Percentiles rank a stretch among this genome's conserved stretches.
phyloP scores from a whole-genome alignment of 371 early-diverging fungal genomes.

The Polyrhizophydium stewartii region DNA sequence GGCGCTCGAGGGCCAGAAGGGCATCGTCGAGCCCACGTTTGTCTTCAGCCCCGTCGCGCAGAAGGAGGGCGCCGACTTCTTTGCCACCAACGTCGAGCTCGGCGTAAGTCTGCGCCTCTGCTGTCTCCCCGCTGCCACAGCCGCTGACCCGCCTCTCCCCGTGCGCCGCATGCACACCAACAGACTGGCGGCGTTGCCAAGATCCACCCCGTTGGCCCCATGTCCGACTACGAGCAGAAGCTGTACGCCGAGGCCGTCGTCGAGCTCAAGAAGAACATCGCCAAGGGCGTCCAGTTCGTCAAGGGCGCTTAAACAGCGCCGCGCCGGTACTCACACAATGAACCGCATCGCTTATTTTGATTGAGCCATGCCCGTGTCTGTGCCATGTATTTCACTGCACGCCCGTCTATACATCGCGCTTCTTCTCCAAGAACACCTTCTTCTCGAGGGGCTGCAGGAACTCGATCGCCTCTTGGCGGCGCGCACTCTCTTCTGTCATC shows the following conservation, averaged over 20 bases:
- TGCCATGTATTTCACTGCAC: not conserved
- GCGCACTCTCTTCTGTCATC: not conserved
- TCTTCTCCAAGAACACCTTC: conserved; percentile 25
- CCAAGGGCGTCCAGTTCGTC: conserved; percentile 43
- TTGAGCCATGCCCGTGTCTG: no score
- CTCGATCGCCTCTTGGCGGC: conserved; percentile 27
- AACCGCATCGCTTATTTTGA: no score
- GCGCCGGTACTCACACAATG: no score
- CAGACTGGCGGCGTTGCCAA: conserved; percentile 83
- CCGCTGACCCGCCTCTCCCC: no score
- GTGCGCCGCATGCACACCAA: not conserved
- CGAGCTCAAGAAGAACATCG: conserved; percentile 91
- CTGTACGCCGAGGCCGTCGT: conserved; percentile 80
- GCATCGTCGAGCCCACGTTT: conserved; percentile 90
- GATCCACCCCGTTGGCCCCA: conserved; percentile 82
- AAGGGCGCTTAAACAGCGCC: no score
- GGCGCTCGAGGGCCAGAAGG: conserved; percentile 75
- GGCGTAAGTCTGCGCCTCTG: conserved; percentile 54
- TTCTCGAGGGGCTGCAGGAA: conserved; percentile 36
- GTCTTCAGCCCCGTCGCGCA: conserved; percentile 74
- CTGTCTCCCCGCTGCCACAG: no score
- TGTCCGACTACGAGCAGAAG: conserved; percentile 88
- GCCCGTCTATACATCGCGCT: not conserved
- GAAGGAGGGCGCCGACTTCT: conserved; percentile 82
- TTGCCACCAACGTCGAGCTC: conserved; percentile 94